Percentiles rank a stretch among this genome's conserved stretches.
These are phyloP conservation scores for Fusarium devonianum DNA, from an alignment of 2,329 filamentous ascomycete species.

Conservation along the genomic window DNA sequence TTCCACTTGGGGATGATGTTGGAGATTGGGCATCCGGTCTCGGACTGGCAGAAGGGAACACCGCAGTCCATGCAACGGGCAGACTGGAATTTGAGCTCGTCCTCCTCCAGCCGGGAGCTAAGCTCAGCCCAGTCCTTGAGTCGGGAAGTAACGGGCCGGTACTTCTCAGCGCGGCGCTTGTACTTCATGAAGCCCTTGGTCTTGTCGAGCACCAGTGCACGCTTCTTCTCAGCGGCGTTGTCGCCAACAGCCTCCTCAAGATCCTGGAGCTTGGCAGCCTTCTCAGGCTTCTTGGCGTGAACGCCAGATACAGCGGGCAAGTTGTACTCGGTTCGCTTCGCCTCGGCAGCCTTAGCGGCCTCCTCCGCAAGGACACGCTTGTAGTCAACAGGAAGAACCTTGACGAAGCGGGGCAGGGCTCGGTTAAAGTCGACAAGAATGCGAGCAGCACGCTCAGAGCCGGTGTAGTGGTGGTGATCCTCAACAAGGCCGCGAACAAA, in stretches of 20 bases:
- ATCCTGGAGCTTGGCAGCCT: constrained; percentile 76
- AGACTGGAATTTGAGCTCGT: constrained; percentile 95
- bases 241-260: constrained; percentile 93
- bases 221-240: constrained; percentile 85
- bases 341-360: constrained; percentile 82
- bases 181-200: constrained; percentile 98
- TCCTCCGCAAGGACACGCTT: constrained; percentile 91
- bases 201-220: constrained; percentile 93
- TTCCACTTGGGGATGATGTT: constrained; percentile 99
- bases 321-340: constrained; percentile 83
- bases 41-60: constrained; percentile 97
- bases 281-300: constrained; percentile 67
- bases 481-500: constrained; percentile 91
- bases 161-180: constrained; percentile 90
- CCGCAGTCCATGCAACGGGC: constrained; percentile 99
- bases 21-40: constrained; percentile 92
- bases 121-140: constrained; percentile 95
- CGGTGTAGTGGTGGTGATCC: constrained; percentile 97
- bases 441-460: constrained; percentile 90
- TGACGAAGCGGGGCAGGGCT: constrained; percentile 88
- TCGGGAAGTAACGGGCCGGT: constrained; percentile 81
- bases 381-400: constrained; percentile 93
- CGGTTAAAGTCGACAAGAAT: constrained; percentile 95
- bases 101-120: constrained; percentile 84
- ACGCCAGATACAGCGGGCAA: constrained; percentile 78